phyloP scores from a whole-genome alignment of 2,329 filamentous ascomycete species.

The Tolypocladium paradoxum region DNA sequence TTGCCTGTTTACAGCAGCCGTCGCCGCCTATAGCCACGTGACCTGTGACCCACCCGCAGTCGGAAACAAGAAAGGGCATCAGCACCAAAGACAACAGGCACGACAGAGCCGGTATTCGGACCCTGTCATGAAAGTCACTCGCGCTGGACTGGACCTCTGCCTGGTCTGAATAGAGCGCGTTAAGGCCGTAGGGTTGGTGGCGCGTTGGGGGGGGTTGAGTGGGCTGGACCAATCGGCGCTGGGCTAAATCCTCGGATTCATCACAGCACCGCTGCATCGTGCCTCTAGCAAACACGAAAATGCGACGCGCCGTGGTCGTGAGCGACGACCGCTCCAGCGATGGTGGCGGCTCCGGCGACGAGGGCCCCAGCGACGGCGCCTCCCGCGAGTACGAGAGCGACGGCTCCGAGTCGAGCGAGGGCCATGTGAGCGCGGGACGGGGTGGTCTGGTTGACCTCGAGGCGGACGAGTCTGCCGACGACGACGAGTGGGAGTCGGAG shows the following conservation, averaged over 20 bases:
- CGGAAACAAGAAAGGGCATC: no score
- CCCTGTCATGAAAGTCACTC: no score
- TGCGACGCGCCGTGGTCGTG: background rate
- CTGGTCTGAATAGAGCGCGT: no score
- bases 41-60: no score
- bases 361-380: background rate
- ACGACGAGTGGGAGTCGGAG: background rate
- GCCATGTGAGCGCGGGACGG: background rate
- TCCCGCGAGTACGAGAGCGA: background rate
- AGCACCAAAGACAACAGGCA: no score
- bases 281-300: background rate
- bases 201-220: no score
- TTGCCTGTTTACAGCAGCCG: no score
- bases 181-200: no score
- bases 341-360: constrained; percentile 1
- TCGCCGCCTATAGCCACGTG: no score
- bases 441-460: constrained; percentile 6
- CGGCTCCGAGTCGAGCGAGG: background rate
- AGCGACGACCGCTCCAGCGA: background rate
- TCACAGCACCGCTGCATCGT: background rate
- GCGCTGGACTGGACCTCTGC: no score
- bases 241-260: no score
- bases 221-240: background rate
- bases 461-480: constrained; percentile 3
- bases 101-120: no score